Base-by-base conservation (phyloP, 305 asterid genomes). In the Fraxinus latifolia region DNA sequence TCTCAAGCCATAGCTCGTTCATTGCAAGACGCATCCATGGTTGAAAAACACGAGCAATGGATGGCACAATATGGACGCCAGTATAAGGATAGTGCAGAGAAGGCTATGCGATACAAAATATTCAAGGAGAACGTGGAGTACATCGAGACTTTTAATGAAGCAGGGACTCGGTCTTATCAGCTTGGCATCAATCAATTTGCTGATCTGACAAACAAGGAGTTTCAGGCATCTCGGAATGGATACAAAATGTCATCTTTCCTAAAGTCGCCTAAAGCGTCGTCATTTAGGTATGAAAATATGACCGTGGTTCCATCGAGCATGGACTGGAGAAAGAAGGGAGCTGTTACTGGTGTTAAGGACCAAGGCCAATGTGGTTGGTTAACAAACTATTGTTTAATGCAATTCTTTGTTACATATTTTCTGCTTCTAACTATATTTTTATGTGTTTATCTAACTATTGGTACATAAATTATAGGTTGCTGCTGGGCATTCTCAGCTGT, bases 311-410 rank as follows among this genome's bases (percentile, higher is more conserved):
- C 90, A 1, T 7, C 83, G 0, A 81, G 79, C 77, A 42, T 87
- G 12, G 90, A 91, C 50, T 88, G 94, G 94, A 88, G 89, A 60
- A 58, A 47, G 72, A 76, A 82, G 33, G 92, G 92, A 5, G 91
- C 90, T 3, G 93, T 91, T 19, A 90, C 92, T 70, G 77, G 53
- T 15, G 86, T 91, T 12, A 91, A 88, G 85, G 60, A 86, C 36
- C 95, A 89, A 85, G 89, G 90, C 31, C 86, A 89, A 78, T 92
- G 93, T 47, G 97, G 94, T 91, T 80, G 82, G 79, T 65, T 77
- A 44, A 7, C 70, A 0, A 58, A 58, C 9, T 58, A 17, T 19
- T 58, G 3, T 58, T 53, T n/a, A n/a, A n/a, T 2, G n/a, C 65
- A 58, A 58, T 58, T 58, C 12, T 58, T 58, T 58, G 12, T 58